phyloP scores from a whole-genome alignment of 495 filamentous ascomycete genomes.

The Talaromyces stipitatus region DNA sequence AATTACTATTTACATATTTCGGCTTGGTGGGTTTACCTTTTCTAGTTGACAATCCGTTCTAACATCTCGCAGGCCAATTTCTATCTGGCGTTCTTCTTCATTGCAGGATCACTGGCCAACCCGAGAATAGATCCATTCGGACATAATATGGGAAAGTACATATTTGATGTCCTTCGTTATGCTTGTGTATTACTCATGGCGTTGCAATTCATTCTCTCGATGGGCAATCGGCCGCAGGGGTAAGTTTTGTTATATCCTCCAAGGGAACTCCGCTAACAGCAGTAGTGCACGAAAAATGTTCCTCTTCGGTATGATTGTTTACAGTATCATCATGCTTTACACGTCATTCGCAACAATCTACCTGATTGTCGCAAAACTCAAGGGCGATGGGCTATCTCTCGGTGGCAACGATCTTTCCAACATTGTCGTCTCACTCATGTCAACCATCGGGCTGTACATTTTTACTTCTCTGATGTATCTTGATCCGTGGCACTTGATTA shows the following conservation, averaged over 20 bases:
- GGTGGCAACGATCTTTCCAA: conserved; percentile 91
- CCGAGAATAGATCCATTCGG: conserved; percentile 80
- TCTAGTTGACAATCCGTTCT: background rate
- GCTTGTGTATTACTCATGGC: conserved; percentile 78
- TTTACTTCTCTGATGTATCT: conserved; percentile 92
- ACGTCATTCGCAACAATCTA: conserved; percentile 82
- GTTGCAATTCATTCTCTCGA: conserved; percentile 95
- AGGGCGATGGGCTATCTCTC: conserved; percentile 47
- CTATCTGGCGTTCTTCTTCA: conserved; percentile 98
- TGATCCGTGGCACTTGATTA: conserved; percentile 99
- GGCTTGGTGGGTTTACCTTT: conserved; percentile 53
- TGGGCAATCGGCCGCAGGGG: conserved; percentile 97
- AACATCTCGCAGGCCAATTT: conserved; percentile 67
- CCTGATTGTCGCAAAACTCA: conserved; percentile 75
- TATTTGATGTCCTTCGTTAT: conserved; percentile 84
- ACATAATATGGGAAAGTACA: conserved; percentile 69
- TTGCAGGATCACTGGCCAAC: conserved; percentile 88
- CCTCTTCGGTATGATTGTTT: conserved; percentile 75
- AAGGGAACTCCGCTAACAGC: no score
- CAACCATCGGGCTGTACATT: conserved; percentile 92
- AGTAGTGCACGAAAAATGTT: conserved; percentile 79
- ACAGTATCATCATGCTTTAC: conserved; percentile 92
- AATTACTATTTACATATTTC: conserved; percentile 92
- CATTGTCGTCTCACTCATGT: conserved; percentile 80
- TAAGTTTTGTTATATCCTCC: conserved; percentile 18